A percentile compares a stretch with the other conserved stretches of the same genome.
These are phyloP conservation scores for Trichomonas gallinae DNA, from an alignment of 208 protist species.

Conservation along the genomic window DNA sequence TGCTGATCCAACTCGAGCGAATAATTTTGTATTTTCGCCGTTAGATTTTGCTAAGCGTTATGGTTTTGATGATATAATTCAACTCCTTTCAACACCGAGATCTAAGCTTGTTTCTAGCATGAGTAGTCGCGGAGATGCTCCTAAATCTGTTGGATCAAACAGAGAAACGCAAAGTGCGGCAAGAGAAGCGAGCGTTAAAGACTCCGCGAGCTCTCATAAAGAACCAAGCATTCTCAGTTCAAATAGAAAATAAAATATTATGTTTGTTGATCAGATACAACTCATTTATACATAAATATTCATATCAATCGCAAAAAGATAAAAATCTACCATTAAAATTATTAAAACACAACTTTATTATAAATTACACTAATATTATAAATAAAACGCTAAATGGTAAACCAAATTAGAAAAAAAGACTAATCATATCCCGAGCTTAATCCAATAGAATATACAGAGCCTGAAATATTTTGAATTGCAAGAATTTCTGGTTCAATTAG, in stretches of 20 bases:
- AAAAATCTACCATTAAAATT: no score
- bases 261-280: no score
- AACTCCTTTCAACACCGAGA: neutral
- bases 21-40: neutral
- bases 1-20: neutral
- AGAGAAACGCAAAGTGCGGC: neutral
- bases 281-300: no score
- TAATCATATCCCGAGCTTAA: neutral
- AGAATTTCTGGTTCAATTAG: neutral
- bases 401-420: no score
- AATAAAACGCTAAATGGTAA: no score
- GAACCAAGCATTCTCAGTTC: neutral
- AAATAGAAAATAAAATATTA: neutral
- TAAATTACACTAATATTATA: no score
- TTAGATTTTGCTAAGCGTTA: constrained; percentile 12
- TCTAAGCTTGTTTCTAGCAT: neutral
- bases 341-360: no score
- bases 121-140: neutral
- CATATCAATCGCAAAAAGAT: no score
- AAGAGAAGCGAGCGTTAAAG: neutral
- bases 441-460: neutral
- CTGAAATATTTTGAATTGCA: neutral
- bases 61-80: neutral
- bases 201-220: neutral
- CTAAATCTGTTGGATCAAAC: neutral